A percentile compares a stretch with the other conserved stretches of the same genome.
Evolutionary conservation across 768 basidiomycete genomes (phyloP).

Genomic region (Russula emetica): DNA sequence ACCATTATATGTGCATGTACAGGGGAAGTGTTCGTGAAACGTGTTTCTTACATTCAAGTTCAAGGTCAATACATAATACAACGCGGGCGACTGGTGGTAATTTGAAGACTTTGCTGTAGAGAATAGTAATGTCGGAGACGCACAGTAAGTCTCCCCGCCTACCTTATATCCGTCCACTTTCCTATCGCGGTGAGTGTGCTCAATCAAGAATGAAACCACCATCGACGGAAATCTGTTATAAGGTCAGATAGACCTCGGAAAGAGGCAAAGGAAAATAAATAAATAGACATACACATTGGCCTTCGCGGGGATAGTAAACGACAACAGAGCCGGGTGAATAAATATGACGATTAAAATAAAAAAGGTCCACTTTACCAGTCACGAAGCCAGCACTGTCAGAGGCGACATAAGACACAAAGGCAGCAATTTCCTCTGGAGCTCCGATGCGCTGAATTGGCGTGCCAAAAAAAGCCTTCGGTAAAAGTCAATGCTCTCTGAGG

Average conservation of each 20-base stretch:
- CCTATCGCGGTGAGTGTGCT: neutral
- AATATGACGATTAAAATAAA: neutral
- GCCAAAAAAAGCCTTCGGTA: neutral
- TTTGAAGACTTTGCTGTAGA: too few relatives aligned
- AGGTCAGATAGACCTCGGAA: neutral
- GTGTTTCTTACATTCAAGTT: too few relatives aligned
- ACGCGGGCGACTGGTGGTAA: neutral
- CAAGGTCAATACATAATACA: too few relatives aligned
- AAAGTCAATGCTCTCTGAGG: neutral
- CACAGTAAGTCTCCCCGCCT: too few relatives aligned
- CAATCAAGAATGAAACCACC: conserved; percentile 13
- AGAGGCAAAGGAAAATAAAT: neutral
- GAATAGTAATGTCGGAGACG: neutral
- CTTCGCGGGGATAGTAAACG: neutral
- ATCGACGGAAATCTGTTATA: conserved; percentile 11
- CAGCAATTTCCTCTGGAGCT: conserved; percentile 26
- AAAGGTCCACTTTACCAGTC: conserved; percentile 18
- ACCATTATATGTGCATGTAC: too few relatives aligned
- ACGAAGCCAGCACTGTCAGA: conserved; percentile 25
- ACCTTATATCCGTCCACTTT: neutral
- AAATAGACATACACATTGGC: conserved; percentile 18
- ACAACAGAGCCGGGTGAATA: neutral
- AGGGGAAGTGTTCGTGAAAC: too few relatives aligned
- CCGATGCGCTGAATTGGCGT: conserved; percentile 13
- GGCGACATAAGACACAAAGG: conserved; percentile 26